A percentile compares a stretch with the other conserved stretches of the same genome.
Conservation (phyloP, 805 yeast genomes). For the Metschnikowia matae region DNA sequence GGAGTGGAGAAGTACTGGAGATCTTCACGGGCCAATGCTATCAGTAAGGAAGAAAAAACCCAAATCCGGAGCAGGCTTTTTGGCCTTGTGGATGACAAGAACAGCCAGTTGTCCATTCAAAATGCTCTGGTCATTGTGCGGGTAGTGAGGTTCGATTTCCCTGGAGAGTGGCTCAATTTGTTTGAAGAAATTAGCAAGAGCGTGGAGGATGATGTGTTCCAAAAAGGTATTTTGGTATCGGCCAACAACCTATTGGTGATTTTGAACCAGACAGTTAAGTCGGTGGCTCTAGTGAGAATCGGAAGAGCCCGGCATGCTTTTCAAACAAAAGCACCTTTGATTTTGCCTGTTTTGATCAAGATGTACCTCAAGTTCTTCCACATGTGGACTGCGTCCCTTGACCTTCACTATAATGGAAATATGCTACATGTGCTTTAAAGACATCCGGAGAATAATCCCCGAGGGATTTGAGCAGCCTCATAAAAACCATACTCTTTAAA, state of each 20-base stretch:
- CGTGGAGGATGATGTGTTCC: constrained; percentile 42
- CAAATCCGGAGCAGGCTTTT: constrained; percentile 60
- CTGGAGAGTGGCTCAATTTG: constrained; percentile 77
- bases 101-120: constrained; percentile 72
- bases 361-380: constrained; percentile 58
- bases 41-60: constrained; percentile 61
- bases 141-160: constrained; percentile 81
- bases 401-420: constrained; percentile 61
- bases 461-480: constrained; percentile 76
- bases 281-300: constrained; percentile 68
- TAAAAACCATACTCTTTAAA: constrained; percentile 33
- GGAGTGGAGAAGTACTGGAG: constrained; percentile 87
- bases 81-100: constrained; percentile 59
- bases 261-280: constrained; percentile 74
- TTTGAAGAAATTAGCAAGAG: constrained; percentile 58
- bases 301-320: constrained; percentile 79
- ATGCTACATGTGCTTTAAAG: constrained; percentile 74
- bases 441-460: constrained; percentile 63
- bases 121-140: constrained; percentile 79
- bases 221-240: constrained; percentile 44
- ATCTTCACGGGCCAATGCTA: constrained; percentile 50
- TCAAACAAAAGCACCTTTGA: constrained; percentile 63
- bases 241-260: constrained; percentile 62
- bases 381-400: constrained; percentile 53
- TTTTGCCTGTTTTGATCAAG: constrained; percentile 57